phyloP scores from a whole-genome alignment of 1,284 basidiomycete species.

The Apiotrichum siamense region DNA sequence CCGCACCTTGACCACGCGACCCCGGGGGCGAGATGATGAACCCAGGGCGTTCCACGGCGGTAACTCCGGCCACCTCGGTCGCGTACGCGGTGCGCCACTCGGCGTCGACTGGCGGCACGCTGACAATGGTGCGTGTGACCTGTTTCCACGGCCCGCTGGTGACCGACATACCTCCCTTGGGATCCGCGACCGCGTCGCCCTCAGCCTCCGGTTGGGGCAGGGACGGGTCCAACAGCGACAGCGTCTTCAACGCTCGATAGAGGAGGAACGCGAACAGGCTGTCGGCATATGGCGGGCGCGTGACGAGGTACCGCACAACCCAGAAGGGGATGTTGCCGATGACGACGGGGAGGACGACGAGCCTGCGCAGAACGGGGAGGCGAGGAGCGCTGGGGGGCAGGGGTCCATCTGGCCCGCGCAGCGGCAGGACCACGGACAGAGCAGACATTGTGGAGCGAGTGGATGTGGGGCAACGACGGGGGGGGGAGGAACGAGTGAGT shows the following conservation, averaged over 20 bases:
- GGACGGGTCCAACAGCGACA: not conserved
- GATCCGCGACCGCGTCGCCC: not conserved
- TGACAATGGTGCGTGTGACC: not conserved
- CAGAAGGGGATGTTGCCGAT: not conserved
- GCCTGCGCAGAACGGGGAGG: not conserved
- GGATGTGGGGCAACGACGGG: not conserved
- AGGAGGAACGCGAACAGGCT: not conserved
- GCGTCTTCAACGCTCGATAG: not conserved
- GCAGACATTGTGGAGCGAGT: not conserved
- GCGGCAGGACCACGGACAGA: not conserved
- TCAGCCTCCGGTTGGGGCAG: not conserved
- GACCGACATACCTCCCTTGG: not conserved
- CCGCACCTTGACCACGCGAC: not conserved
- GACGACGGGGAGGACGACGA: not conserved
- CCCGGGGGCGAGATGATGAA: constrained; percentile 12
- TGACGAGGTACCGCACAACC: not conserved
- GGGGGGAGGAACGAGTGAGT: no score
- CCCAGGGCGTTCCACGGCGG: not conserved
- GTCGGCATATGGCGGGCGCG: not conserved
- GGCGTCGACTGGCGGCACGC: not conserved
- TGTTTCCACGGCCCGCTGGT: not conserved
- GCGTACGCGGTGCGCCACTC: constrained; percentile 2
- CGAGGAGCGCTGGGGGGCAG: not conserved
- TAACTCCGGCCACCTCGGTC: not conserved
- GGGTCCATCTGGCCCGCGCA: not conserved